These are phyloP conservation scores for Sporothrix globosa DNA, from an alignment of 2,329 filamentous ascomycete species.

Conservation along the genomic window DNA sequence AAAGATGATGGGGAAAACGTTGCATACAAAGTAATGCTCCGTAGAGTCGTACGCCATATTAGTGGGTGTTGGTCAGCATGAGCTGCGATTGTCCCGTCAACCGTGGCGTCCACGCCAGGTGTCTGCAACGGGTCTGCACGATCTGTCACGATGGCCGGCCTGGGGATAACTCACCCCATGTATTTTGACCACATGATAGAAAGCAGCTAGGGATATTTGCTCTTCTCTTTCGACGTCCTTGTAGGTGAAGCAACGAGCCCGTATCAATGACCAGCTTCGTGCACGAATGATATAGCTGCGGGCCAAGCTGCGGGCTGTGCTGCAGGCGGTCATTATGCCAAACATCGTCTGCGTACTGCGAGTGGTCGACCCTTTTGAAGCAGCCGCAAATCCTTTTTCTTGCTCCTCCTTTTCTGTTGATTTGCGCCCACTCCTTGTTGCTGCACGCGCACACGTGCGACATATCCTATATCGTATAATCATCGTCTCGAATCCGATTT, in stretches of 20 bases:
- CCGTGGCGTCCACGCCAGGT: conserved; percentile 4
- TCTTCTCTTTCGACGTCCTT: background rate
- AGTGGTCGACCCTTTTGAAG: background rate
- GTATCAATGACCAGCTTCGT: background rate
- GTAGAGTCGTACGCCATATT: conserved; percentile 4
- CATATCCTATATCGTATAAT: background rate
- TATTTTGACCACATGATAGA: conserved; percentile 26
- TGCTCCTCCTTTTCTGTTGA: background rate
- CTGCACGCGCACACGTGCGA: background rate
- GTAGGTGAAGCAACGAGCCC: background rate
- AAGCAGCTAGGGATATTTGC: conserved; percentile 3
- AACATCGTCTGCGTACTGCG: background rate
- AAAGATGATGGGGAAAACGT: background rate
- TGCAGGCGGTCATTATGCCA: background rate
- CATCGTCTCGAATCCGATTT: background rate
- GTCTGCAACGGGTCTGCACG: conserved; percentile 27
- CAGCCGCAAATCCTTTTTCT: background rate
- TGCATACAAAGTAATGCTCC: background rate
- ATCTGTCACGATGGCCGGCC: conserved; percentile 26
- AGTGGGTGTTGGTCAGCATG: conserved; percentile 18
- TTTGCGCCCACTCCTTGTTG: background rate
- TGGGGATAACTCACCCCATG: conserved; percentile 13
- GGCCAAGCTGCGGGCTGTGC: background rate
- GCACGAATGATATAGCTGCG: conserved; percentile 14
- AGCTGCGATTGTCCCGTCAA: conserved; percentile 5